Evolutionary conservation across 164 flowering plant species (phyloP), one percentile per base, ranked within the genome.

Genomic region (Chimonanthus salicifolius): DNA sequence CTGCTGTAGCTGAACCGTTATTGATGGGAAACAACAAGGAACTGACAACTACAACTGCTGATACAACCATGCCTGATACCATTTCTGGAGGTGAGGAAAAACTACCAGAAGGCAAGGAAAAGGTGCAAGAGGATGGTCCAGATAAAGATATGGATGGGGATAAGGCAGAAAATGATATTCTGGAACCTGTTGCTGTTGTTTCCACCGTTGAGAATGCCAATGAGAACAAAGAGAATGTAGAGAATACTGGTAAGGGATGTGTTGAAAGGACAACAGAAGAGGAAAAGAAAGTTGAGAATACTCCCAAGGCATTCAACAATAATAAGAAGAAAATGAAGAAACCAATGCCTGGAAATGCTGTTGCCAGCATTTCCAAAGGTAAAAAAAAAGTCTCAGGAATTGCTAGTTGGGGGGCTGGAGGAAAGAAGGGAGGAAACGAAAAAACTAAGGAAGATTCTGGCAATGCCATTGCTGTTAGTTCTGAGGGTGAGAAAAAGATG

Each of bases 1-100:
- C 47, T 54, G 45, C 68, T 76, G 72, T 49, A 44, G 18, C 70
- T 64, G 74, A 77, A 64, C 60, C 70, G 21, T 69, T 50, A 54
- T 5, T 54, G 11, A 11, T n/a, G 16, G 15, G 60, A 9, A n/a
- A 5, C 15, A 10, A 54, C 16, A n/a, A 54, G 60, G 60, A 54
- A n/a, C 16, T 3, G 11, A 4, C 11, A 54, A 6, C 16, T 11
- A 54, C 9, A 11, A 54, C 11, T 54, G 60, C 4, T 54, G 16
- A 69, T 70, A 73, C 5, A 43, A 71, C 58, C 20, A 47, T 20
- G 18, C 48, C 62, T 51, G n/a, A 5, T 54, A 33, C 51, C 13
- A 47, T 13, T 20, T 49, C 74, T 45, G 62, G 50, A 9, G 63
- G 72, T 5, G 75, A 72, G 33, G 50, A 68, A 68, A 45, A 21